A percentile compares a stretch with the other conserved stretches of the same genome.
Conservation (phyloP, 345 rosid genomes). For the Viola odorata region DNA sequence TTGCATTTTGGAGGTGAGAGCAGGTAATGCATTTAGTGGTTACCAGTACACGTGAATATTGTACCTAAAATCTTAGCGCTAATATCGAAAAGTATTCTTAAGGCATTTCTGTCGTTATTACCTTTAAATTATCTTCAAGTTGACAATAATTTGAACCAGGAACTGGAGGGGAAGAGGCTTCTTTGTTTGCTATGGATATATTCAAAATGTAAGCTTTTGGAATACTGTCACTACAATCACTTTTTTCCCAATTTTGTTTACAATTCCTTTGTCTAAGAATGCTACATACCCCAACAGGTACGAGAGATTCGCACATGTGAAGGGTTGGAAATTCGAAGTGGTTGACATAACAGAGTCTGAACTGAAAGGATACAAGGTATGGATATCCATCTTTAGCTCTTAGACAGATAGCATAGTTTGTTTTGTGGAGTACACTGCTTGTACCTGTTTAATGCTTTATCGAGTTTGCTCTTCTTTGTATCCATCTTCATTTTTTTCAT, state of each 20-base stretch:
- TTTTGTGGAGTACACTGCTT: too few relatives aligned
- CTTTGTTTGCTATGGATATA: constrained; percentile 90
- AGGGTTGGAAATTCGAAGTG: constrained; percentile 85
- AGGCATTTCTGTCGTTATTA: neutral
- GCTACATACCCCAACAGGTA: constrained; percentile 44
- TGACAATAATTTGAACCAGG: constrained; percentile 37
- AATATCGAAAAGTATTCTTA: neutral
- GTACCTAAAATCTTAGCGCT: constrained; percentile 2
- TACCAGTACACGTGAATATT: neutral
- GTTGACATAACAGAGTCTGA: constrained; percentile 75
- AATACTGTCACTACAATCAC: neutral
- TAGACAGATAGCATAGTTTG: too few relatives aligned
- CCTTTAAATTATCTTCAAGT: constrained; percentile 6
- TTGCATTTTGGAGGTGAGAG: constrained; percentile 97
- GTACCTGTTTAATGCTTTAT: neutral
- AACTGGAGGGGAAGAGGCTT: constrained; percentile 97
- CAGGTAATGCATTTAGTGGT: constrained; percentile 44
- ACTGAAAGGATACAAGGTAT: constrained; percentile 84
- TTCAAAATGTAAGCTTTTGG: constrained; percentile 64
- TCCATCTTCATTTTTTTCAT: too few relatives aligned
- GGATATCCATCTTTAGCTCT: neutral
- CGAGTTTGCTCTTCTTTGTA: too few relatives aligned
- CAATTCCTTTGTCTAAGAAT: constrained; percentile 2
- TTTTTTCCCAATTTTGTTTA: neutral
- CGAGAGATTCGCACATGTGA: constrained; percentile 85